These are phyloP conservation scores for Castanea crenata DNA, from an alignment of 306 rosid genomes.

Conservation along the genomic window DNA sequence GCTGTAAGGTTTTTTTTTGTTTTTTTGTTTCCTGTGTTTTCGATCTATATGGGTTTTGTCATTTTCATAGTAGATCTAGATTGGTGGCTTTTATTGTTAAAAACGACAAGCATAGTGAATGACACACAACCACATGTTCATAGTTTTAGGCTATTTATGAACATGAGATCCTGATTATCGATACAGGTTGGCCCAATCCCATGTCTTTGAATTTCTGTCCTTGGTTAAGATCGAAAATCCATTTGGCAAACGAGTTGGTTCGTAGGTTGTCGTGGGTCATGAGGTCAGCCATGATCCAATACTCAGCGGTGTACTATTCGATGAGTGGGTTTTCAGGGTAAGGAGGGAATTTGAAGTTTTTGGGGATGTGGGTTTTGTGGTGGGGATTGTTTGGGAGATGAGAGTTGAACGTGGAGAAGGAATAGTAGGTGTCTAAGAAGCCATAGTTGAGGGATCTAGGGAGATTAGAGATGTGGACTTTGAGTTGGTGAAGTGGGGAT, in stretches of 20 bases:
- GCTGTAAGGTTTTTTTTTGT: too few relatives aligned
- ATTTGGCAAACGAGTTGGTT: conserved; percentile 48
- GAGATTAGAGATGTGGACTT: conserved; percentile 63
- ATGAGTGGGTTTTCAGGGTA: conserved; percentile 86
- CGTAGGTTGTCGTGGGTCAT: conserved; percentile 56
- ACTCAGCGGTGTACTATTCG: conserved; percentile 92
- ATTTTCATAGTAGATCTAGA: too few relatives aligned
- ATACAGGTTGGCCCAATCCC: conserved; percentile 43
- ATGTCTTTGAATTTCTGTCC: conserved; percentile 13
- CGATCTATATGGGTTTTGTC: too few relatives aligned
- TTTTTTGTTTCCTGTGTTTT: too few relatives aligned
- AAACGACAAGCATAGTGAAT: too few relatives aligned
- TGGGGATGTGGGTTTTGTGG: conserved; percentile 14
- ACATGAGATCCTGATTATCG: conserved; percentile 59
- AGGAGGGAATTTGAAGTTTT: conserved; percentile 45
- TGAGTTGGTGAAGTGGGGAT: conserved; percentile 29
- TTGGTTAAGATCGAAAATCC: conserved; percentile 44
- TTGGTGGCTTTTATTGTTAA: too few relatives aligned
- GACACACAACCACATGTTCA: not conserved
- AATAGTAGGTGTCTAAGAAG: conserved; percentile 74
- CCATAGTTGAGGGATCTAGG: conserved; percentile 89
- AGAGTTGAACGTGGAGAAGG: conserved; percentile 53
- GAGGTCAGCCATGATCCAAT: conserved; percentile 86
- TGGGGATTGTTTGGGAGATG: conserved; percentile 55
- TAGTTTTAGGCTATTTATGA: conserved; percentile 46